phyloP scores from a whole-genome alignment of 257 asterid genomes.

The Salvia miltiorrhiza region DNA sequence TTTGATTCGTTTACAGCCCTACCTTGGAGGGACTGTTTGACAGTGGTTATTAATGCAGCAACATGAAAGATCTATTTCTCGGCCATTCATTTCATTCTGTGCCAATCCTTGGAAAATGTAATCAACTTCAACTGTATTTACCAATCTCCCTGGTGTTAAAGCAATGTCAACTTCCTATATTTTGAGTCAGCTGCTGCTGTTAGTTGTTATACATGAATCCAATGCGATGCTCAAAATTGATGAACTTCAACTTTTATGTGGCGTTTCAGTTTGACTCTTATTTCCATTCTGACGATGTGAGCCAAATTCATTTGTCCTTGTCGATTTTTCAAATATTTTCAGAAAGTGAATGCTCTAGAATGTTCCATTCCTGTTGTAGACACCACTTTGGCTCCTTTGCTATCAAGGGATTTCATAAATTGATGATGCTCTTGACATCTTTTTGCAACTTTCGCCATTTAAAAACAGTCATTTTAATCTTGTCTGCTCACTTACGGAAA shows the following conservation, averaged over 20 bases:
- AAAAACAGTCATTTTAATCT: neutral
- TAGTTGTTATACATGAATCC: neutral
- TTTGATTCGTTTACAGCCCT: too few relatives aligned
- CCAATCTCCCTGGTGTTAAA: constrained; percentile 2
- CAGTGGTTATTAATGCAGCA: neutral
- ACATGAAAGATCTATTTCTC: constrained; percentile 3
- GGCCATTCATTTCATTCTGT: neutral
- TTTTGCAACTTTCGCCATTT: neutral
- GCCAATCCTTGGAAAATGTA: neutral
- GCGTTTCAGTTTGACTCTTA: neutral
- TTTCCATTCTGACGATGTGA: neutral
- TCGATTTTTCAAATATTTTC: neutral
- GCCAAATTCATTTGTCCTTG: too few relatives aligned
- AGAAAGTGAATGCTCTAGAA: neutral
- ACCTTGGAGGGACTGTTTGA: too few relatives aligned
- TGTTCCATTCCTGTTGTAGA: neutral
- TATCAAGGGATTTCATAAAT: neutral
- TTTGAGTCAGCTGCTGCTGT: constrained; percentile 4
- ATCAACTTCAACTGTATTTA: neutral
- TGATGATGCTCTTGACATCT: neutral
- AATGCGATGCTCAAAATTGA: neutral
- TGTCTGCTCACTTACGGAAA: neutral
- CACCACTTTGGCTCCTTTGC: neutral
- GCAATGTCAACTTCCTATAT: constrained; percentile 8
- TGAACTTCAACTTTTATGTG: neutral